A percentile compares a stretch with the other conserved stretches of the same genome.
phyloP scores from a whole-genome alignment of 108 stramenopile genomes.

The Nitzschia inconspicua region DNA sequence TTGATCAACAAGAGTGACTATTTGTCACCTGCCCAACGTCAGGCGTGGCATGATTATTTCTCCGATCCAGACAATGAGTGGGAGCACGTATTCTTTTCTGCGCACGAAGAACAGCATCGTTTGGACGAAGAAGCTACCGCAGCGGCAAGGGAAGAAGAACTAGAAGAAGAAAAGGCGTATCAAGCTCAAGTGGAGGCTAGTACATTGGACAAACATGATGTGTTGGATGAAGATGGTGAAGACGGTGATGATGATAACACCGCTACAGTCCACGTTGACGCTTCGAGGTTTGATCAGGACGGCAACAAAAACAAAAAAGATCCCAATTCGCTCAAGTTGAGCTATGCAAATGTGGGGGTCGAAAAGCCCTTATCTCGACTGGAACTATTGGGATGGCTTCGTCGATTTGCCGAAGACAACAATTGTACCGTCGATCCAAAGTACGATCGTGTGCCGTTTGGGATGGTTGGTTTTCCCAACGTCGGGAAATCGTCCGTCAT shows the following conservation, averaged over 20 bases:
- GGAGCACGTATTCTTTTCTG: constrained; percentile 94
- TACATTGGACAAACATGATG: not conserved
- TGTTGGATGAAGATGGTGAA: constrained; percentile 19
- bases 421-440: constrained; percentile 51
- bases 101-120: constrained; percentile 84
- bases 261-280: too few relatives aligned
- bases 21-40: constrained; percentile 75
- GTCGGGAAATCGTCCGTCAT: constrained; percentile 98
- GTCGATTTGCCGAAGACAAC: constrained; percentile 61
- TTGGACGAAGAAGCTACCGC: constrained; percentile 54
- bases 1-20: constrained; percentile 98
- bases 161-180: constrained; percentile 22
- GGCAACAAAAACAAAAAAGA: constrained; percentile 32
- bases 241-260: constrained; percentile 36
- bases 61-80: constrained; percentile 54
- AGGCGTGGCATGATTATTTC: constrained; percentile 88
- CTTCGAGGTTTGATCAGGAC: constrained; percentile 30
- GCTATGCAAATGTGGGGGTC: constrained; percentile 34
- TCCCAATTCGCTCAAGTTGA: not conserved
- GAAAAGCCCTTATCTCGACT: constrained; percentile 61
- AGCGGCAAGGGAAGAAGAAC: constrained; percentile 21
- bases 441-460: constrained; percentile 80
- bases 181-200: constrained; percentile 1
- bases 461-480: constrained; percentile 96
- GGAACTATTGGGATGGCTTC: constrained; percentile 65